These are phyloP conservation scores for Clavispora fructus DNA, from an alignment of 805 yeast species.

Conservation along the genomic window DNA sequence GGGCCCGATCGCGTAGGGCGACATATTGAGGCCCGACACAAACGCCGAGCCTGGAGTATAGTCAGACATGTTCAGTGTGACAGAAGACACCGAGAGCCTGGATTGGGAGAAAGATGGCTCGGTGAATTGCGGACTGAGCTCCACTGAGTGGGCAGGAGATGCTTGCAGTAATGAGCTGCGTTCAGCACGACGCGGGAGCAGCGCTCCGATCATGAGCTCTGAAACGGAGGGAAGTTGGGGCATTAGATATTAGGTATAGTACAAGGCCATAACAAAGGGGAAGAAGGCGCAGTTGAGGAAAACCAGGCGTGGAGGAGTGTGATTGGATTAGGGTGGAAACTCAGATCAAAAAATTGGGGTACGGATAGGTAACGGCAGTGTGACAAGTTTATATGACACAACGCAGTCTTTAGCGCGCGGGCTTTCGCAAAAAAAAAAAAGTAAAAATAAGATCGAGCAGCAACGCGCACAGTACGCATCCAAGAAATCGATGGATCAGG, in stretches of 20 bases:
- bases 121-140: not conserved
- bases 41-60: not conserved
- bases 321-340: not conserved
- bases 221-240: constrained; percentile 17
- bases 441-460: not conserved
- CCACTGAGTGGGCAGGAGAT: not conserved
- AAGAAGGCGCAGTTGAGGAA: not conserved
- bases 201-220: constrained; percentile 17
- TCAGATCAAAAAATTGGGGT: not conserved
- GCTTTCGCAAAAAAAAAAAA: not conserved
- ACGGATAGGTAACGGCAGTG: not conserved
- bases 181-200: constrained; percentile 1
- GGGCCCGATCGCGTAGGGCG: not conserved
- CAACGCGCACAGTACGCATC: not conserved
- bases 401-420: not conserved
- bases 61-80: not conserved
- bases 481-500: not conserved
- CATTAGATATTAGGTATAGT: constrained; percentile 2
- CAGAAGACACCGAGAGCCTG: not conserved
- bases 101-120: not conserved
- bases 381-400: not conserved
- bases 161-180: not conserved
- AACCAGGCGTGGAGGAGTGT: not conserved
- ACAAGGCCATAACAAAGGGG: not conserved
- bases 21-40: not conserved